A percentile compares a stretch with the other conserved stretches of the same genome.
Conservation (phyloP, 108 stramenopile species). For the Skeletonema costatum region DNA sequence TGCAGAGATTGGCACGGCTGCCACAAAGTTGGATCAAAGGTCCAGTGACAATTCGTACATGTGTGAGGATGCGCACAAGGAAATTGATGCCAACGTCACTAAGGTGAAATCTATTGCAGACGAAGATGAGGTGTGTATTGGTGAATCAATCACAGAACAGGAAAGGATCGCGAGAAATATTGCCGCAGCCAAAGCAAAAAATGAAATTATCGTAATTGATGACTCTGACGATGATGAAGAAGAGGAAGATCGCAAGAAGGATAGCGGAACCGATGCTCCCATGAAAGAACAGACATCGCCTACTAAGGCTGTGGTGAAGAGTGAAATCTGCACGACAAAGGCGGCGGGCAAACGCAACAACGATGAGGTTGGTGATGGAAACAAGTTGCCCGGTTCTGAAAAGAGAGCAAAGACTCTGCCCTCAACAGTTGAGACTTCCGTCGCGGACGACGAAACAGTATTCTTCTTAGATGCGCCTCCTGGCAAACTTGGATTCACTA, state of each 20-base stretch:
- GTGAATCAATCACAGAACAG: conserved; percentile 10
- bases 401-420: not conserved
- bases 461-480: not conserved
- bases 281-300: not conserved
- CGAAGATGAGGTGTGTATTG: conserved; percentile 14
- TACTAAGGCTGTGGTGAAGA: not conserved
- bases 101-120: not conserved
- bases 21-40: not conserved
- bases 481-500: not conserved
- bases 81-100: conserved; percentile 2
- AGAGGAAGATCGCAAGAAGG: not conserved
- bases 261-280: not conserved
- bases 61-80: conserved; percentile 35
- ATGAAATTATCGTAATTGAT: conserved; percentile 29
- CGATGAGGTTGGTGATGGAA: not conserved
- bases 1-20: conserved; percentile 21
- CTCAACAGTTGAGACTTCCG: not conserved
- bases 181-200: conserved; percentile 15
- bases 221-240: conserved; percentile 12
- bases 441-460: not conserved
- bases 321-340: not conserved
- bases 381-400: not conserved
- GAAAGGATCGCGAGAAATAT: conserved; percentile 8
- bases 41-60: conserved; percentile 24
- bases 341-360: not conserved